Conservation (phyloP, 495 filamentous ascomycete species). For the Penicillium arizonense region DNA sequence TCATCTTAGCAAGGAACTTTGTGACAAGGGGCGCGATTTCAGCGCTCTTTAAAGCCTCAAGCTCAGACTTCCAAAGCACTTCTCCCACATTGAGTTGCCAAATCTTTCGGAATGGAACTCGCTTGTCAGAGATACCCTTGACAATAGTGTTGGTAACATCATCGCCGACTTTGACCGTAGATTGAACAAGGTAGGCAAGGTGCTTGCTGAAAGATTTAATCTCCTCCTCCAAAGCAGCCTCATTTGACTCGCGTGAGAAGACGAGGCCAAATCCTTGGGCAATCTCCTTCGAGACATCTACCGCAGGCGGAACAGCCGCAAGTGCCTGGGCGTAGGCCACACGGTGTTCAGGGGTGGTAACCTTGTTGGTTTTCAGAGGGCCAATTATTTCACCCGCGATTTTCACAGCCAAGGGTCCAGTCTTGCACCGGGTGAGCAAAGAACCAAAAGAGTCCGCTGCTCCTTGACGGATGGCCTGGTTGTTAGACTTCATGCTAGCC, state of each 20-base stretch:
- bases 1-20: constrained; percentile 60
- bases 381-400: constrained; percentile 72
- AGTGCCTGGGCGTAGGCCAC: constrained; percentile 78
- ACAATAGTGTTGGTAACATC: constrained; percentile 64
- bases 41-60: constrained; percentile 41
- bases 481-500: constrained; percentile 86
- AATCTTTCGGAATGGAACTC: constrained; percentile 68
- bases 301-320: constrained; percentile 54
- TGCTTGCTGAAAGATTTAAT: constrained; percentile 64
- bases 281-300: constrained; percentile 61
- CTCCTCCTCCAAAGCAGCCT: constrained; percentile 74
- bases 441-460: constrained; percentile 70
- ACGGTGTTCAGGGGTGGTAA: constrained; percentile 78
- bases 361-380: constrained; percentile 77
- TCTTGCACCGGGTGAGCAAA: constrained; percentile 54
- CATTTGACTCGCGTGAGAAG: constrained; percentile 80
- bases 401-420: constrained; percentile 55
- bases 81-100: constrained; percentile 79
- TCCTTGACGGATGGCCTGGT: constrained; percentile 69
- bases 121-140: constrained; percentile 85
- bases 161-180: constrained; percentile 57
- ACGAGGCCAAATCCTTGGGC: constrained; percentile 60
- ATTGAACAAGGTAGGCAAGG: constrained; percentile 55
- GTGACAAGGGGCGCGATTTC: constrained; percentile 39
- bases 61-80: constrained; percentile 59